phyloP scores from a whole-genome alignment of 306 rosid genomes.

The Parietaria judaica region DNA sequence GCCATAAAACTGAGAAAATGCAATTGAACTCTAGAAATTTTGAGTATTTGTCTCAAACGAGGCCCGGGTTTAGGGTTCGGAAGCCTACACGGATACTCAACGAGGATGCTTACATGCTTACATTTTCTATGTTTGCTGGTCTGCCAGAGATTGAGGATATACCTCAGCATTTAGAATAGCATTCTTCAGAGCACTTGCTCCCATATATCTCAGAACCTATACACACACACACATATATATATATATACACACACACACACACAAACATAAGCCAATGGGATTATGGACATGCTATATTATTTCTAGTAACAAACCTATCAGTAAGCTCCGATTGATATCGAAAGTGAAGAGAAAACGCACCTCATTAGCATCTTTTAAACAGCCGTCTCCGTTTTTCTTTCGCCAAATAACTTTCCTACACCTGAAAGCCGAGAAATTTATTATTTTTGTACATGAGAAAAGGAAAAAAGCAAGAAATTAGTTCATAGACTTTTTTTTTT shows the following conservation, averaged over 20 bases:
- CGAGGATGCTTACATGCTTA: too few species aligned
- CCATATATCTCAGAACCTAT: slow-evolving; percentile 20
- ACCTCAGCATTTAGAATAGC: slow-evolving; percentile 13
- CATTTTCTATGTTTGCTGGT: background rate
- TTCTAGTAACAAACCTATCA: too few species aligned
- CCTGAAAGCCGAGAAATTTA: slow-evolving; percentile 16
- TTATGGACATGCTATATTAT: background rate
- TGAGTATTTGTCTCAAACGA: too few species aligned
- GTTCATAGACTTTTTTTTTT: background rate
- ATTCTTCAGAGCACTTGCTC: slow-evolving; percentile 20
- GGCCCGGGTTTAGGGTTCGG: too few species aligned
- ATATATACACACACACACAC: too few species aligned
- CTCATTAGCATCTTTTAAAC: slow-evolving; percentile 51
- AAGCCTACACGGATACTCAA: too few species aligned
- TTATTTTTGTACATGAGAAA: background rate
- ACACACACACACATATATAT: too few species aligned
- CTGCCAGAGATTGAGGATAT: background rate
- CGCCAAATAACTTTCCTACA: slow-evolving; percentile 49
- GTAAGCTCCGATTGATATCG: too few species aligned
- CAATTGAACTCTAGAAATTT: too few species aligned
- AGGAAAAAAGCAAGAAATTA: background rate
- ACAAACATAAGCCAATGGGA: background rate
- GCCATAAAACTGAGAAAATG: too few species aligned
- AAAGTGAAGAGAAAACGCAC: slow-evolving; percentile 13
- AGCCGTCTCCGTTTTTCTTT: slow-evolving; percentile 28